These are phyloP conservation scores for Psophocarpus tetragonolobus DNA, from an alignment of 306 rosid species.

Conservation along the genomic window DNA sequence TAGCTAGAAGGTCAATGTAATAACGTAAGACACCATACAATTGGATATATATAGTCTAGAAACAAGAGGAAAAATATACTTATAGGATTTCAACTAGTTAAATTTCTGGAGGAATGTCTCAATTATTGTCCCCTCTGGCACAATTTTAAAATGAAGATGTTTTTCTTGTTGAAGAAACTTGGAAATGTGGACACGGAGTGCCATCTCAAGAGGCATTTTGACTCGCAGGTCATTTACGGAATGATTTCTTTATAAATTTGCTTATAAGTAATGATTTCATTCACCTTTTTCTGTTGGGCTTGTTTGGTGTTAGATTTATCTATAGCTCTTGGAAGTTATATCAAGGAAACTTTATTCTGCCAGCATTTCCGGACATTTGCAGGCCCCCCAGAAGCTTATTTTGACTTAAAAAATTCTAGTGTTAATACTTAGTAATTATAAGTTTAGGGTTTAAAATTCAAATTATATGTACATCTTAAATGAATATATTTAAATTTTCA, in stretches of 20 bases:
- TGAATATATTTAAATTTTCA: too few relatives aligned
- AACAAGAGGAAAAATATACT: conserved; percentile 3
- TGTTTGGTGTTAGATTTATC: conserved; percentile 41
- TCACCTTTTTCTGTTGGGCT: conserved; percentile 36
- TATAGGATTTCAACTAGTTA: not conserved
- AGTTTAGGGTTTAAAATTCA: too few relatives aligned
- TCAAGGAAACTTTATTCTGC: conserved; percentile 46
- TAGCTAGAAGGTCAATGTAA: conserved; percentile 21
- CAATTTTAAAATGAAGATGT: conserved; percentile 21
- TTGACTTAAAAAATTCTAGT: conserved; percentile 38
- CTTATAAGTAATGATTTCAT: conserved; percentile 45
- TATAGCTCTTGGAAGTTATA: conserved; percentile 47
- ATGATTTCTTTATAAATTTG: conserved; percentile 27
- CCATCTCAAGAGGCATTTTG: conserved; percentile 40
- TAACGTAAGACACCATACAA: conserved; percentile 26
- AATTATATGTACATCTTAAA: too few relatives aligned
- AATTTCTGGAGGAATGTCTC: conserved; percentile 14
- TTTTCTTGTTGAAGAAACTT: conserved; percentile 27
- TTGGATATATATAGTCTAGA: conserved; percentile 2
- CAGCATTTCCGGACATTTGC: conserved; percentile 35
- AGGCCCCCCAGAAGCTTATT: conserved; percentile 42
- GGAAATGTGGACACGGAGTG: conserved; percentile 41
- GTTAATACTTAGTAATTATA: not conserved
- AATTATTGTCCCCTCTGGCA: conserved; percentile 20
- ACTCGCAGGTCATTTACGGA: conserved; percentile 29